phyloP scores from a whole-genome alignment of 192 early-diverging fungal genomes.

The Coemansia sp. region DNA sequence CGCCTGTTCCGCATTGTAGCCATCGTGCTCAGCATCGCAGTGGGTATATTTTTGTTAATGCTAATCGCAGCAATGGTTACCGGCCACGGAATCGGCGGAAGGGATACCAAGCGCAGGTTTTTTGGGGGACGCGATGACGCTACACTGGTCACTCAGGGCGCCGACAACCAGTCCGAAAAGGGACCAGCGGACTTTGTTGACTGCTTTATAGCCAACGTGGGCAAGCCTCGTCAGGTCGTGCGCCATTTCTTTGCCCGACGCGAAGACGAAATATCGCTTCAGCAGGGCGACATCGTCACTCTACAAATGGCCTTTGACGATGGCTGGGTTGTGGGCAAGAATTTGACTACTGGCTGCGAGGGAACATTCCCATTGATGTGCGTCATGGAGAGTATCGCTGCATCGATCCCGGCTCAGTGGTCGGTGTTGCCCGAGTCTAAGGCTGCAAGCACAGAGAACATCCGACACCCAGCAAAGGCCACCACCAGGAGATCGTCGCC shows the following conservation, averaged over 20 bases:
- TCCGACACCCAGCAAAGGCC: conserved; percentile 21
- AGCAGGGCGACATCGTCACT: conserved; percentile 70
- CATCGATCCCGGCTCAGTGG: conserved; percentile 49
- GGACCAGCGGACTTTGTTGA: conserved; percentile 37
- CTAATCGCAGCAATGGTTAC: conserved; percentile 21
- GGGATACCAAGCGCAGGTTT: neutral
- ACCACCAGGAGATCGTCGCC: conserved; percentile 9
- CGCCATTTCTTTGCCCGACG: conserved; percentile 67
- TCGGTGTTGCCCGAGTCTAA: conserved; percentile 47
- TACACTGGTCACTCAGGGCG: conserved; percentile 15
- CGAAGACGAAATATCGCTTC: conserved; percentile 74
- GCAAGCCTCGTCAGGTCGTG: conserved; percentile 50
- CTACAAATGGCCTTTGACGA: conserved; percentile 78
- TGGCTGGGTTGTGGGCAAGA: conserved; percentile 87
- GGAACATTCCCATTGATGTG: conserved; percentile 89
- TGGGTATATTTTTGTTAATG: conserved; percentile 33
- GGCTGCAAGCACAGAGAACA: conserved; percentile 29
- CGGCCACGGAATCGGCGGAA: conserved; percentile 11
- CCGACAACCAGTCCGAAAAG: conserved; percentile 11
- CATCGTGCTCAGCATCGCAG: conserved; percentile 40
- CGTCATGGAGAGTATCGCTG: conserved; percentile 51
- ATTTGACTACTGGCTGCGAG: conserved; percentile 64
- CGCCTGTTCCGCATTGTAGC: conserved; percentile 37
- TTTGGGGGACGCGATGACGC: conserved; percentile 21
- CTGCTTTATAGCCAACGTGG: conserved; percentile 41